These are phyloP conservation scores for Eutrema japonicum DNA, from an alignment of 345 rosid species.

Conservation along the genomic window DNA sequence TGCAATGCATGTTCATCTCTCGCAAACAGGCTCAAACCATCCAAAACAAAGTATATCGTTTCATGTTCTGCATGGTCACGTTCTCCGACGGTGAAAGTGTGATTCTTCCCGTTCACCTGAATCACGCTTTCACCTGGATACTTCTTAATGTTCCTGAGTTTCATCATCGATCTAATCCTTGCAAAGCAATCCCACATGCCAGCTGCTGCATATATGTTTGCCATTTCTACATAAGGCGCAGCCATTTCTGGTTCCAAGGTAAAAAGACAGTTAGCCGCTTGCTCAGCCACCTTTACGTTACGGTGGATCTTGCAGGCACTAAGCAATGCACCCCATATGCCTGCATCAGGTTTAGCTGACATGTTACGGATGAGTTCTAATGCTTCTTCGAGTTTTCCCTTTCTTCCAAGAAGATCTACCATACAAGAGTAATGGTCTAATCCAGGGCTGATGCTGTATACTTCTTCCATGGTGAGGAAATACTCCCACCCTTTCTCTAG, in stretches of 20 bases:
- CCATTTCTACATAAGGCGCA: constrained; percentile 64
- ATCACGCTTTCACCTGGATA: constrained; percentile 61
- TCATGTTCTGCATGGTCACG: constrained; percentile 44
- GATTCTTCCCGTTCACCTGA: constrained; percentile 50
- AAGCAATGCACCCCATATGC: constrained; percentile 64
- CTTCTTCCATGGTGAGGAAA: constrained; percentile 50
- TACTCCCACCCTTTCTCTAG: constrained; percentile 63
- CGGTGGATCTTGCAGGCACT: constrained; percentile 63
- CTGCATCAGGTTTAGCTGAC: constrained; percentile 64
- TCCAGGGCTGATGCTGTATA: constrained; percentile 52
- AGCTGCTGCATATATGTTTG: constrained; percentile 59
- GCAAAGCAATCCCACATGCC: constrained; percentile 60
- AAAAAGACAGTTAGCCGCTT: constrained; percentile 47
- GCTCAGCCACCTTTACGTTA: constrained; percentile 52
- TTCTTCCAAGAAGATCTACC: constrained; percentile 69
- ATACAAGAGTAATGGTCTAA: constrained; percentile 68
- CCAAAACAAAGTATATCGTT: constrained; percentile 42
- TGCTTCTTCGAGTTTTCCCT: constrained; percentile 60
- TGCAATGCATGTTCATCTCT: constrained; percentile 41
- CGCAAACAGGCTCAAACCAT: constrained; percentile 47
- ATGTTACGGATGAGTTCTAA: constrained; percentile 52
- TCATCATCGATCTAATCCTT: constrained; percentile 56
- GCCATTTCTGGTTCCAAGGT: constrained; percentile 53
- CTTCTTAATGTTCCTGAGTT: constrained; percentile 51
- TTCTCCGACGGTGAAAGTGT: constrained; percentile 59